A percentile compares a stretch with the other conserved stretches of the same genome.
Conservation (phyloP, 2,329 filamentous ascomycete genomes). For the Pseudogymnoascus sp. region DNA sequence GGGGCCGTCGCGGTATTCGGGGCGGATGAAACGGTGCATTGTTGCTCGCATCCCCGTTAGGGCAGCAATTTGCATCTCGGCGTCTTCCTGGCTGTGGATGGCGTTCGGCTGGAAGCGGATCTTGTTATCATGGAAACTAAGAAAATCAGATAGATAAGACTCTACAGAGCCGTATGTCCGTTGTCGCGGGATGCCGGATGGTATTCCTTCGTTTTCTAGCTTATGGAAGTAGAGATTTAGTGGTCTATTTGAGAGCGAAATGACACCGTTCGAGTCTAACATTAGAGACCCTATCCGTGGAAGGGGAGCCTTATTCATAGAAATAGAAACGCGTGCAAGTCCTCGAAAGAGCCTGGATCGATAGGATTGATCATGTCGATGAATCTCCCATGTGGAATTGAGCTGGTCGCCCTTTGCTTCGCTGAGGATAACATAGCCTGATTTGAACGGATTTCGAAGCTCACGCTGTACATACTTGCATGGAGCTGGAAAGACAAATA, state of each 20-base stretch:
- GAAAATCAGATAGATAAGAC: conserved; percentile 23
- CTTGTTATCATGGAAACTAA: conserved; percentile 24
- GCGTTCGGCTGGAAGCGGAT: conserved; percentile 25
- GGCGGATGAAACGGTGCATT: conserved; percentile 12
- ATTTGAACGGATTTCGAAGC: not conserved
- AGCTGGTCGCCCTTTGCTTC: not conserved
- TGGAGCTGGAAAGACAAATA: not conserved
- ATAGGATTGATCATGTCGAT: not conserved
- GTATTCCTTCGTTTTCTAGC: conserved; percentile 25
- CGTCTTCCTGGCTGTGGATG: conserved; percentile 11
- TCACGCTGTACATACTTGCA: not conserved
- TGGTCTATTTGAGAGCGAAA: conserved; percentile 20
- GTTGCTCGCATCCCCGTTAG: conserved; percentile 11
- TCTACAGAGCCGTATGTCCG: conserved; percentile 23
- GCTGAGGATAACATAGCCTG: not conserved
- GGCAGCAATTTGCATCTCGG: conserved; percentile 16
- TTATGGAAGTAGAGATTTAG: conserved; percentile 21
- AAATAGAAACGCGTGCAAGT: not conserved
- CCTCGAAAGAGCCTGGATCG: not conserved
- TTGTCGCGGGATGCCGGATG: conserved; percentile 21
- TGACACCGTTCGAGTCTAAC: conserved; percentile 19
- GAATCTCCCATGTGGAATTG: not conserved
- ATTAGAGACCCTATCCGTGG: conserved; percentile 20
- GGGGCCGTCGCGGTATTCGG: conserved; percentile 18
- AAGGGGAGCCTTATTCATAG: not conserved